Evolutionary conservation across 1,284 basidiomycete genomes (phyloP), one percentile per base, ranked within the genome.

Genomic region (Papiliotrema flavescens): DNA sequence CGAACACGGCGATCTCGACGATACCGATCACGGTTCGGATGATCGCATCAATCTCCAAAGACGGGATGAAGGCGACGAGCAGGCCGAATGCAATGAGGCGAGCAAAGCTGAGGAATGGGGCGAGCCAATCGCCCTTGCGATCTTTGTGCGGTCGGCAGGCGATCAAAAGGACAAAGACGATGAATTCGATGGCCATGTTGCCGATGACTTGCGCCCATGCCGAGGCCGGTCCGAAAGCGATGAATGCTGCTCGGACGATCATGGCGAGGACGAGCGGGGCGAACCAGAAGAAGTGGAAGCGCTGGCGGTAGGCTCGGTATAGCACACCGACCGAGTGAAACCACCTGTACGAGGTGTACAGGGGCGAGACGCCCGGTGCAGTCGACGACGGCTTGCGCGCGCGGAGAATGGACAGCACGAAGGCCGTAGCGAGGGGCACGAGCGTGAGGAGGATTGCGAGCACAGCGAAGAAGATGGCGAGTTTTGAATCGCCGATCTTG

Each of bases 401-500:
- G 19, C 67, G 60, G 22, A 64, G 46, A 40, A 70, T 37, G 3
- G 70, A 64, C 22, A 72, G 59, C 19, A 71, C 49, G 48, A 75
- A 69, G 13, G 61, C 67, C 13, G 57, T 57, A 26, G 88, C 73
- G 43, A 83, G 76, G 22, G 82, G 80, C n/a, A 79, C 62, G 32
- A 88, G 67, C 5, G 85, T 77, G 50, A 81, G 73, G 54, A 83
- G 66, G 66, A 84, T 81, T 62, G 84, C 63, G 80, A 84, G 59
- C 44, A 88, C 76, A 1, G 75, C 79, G 44, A 90, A 74, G 68
- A 91, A 79, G 45, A 85, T 78, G 0, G 90, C 83, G 1, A 92
- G 79, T 84, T 88, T 89, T 0, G 90, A 92, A 72, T 94, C 90
- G 24, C 75, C 81, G 55, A 95, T 79, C 0, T 86, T 88, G 89